phyloP scores from a whole-genome alignment of 2,329 filamentous ascomycete genomes.

The Colletotrichum liriopes region DNA sequence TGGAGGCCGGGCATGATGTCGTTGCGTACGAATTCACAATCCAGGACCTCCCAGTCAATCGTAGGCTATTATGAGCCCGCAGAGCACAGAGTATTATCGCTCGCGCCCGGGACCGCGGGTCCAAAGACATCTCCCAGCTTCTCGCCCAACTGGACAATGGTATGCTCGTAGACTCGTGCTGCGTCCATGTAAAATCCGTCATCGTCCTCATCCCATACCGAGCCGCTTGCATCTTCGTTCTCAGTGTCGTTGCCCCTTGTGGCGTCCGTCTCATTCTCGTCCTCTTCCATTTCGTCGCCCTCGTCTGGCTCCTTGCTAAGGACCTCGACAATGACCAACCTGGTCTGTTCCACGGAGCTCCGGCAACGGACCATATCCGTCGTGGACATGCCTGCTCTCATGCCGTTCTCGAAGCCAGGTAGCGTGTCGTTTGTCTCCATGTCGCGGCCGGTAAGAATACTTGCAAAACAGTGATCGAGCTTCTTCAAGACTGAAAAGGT shows the following conservation, averaged over 20 bases:
- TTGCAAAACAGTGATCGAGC: slow-evolving; percentile 87
- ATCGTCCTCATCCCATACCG: slow-evolving; percentile 59
- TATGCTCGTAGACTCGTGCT: slow-evolving; percentile 84
- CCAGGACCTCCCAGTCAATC: background rate
- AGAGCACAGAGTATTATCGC: background rate
- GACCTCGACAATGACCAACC: slow-evolving; percentile 79
- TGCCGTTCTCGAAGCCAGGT: slow-evolving; percentile 78
- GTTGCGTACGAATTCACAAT: background rate
- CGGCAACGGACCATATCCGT: slow-evolving; percentile 92
- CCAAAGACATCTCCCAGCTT: slow-evolving; percentile 66
- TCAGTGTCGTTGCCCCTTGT: slow-evolving; percentile 52
- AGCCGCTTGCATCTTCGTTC: slow-evolving; percentile 52
- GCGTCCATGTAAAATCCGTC: slow-evolving; percentile 75
- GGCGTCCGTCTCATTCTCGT: slow-evolving; percentile 49
- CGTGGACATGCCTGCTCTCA: slow-evolving; percentile 76
- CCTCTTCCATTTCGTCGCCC: slow-evolving; percentile 52
- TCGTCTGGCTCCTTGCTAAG: slow-evolving; percentile 64
- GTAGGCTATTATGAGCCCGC: background rate
- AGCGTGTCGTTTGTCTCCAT: slow-evolving; percentile 75
- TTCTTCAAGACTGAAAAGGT: slow-evolving; percentile 83
- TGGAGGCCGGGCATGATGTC: background rate
- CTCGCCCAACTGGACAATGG: slow-evolving; percentile 81
- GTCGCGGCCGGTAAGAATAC: slow-evolving; percentile 79
- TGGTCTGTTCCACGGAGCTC: slow-evolving; percentile 83
- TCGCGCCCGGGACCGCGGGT: slow-evolving; percentile 4